A percentile compares a stretch with the other conserved stretches of the same genome.
These are phyloP conservation scores for Talaromyces verruculosus DNA, from an alignment of 2,329 filamentous ascomycete genomes.

Conservation along the genomic window DNA sequence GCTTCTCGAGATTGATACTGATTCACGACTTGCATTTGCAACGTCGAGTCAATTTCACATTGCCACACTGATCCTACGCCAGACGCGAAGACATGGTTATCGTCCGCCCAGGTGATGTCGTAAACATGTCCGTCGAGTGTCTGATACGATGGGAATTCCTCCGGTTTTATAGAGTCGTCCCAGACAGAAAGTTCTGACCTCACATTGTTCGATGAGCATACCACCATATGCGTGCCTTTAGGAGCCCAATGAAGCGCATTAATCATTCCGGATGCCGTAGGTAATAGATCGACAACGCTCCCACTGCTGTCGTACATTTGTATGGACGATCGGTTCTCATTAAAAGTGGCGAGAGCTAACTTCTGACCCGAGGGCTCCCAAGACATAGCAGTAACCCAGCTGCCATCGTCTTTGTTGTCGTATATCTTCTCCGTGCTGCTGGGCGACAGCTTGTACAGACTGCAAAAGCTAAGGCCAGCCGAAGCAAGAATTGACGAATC, in stretches of 20 bases:
- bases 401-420: constrained; percentile 34
- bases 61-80: constrained; percentile 44
- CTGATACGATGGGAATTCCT: constrained; percentile 39
- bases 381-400: constrained; percentile 46
- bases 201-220: constrained; percentile 44
- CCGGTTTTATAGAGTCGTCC: constrained; percentile 42
- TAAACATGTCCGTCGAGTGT: constrained; percentile 41
- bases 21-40: constrained; percentile 37
- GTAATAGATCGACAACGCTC: constrained; percentile 46
- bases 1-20: constrained; percentile 34
- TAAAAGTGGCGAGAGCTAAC: constrained; percentile 49
- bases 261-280: constrained; percentile 47
- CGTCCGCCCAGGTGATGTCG: constrained; percentile 46
- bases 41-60: constrained; percentile 40
- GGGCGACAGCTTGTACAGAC: constrained; percentile 42
- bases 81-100: constrained; percentile 40
- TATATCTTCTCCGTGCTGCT: constrained; percentile 37
- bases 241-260: constrained; percentile 46
- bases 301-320: constrained; percentile 47
- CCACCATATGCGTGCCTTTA: constrained; percentile 40
- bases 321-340: constrained; percentile 44
- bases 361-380: constrained; percentile 48
- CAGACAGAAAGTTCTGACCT: constrained; percentile 46
- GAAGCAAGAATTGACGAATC: constrained; percentile 45
- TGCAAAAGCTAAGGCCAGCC: constrained; percentile 47